Base-by-base conservation (phyloP, 148 eudicot genomes). In the Fagopyrum tataricum region DNA sequence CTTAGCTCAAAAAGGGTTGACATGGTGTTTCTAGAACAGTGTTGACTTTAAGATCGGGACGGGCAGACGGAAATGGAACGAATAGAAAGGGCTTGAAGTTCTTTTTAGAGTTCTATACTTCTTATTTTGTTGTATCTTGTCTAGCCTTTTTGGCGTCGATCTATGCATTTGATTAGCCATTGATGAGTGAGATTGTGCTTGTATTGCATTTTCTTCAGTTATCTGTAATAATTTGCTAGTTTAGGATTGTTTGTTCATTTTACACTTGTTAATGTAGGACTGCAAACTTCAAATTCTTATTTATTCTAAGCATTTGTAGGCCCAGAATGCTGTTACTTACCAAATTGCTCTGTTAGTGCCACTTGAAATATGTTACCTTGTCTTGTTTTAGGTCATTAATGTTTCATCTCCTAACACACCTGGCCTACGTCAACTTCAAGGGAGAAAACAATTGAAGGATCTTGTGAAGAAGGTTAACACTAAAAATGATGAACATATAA, bases 371-470 rank as follows among this genome's bases (percentile, higher is more conserved):
- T 7, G 37, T 64, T 43, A 42, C 7, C 56, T 31, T 20, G 43
- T 70, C 31, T 62, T 77, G 21, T 69, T 51, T 51, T 80, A 95
- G 97, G 99, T 95, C 21, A 86, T 95, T 78, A 95, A 95, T 76
- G 82, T 95, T 78, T 95, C 99, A 72, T 95, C 99, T 74, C 99
- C 99, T 13, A 95, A 95, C 83, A 95, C 99, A 55, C 99, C 99
- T 75, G 99, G 99, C 41, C 78, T 95, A 48, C 94, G 99, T 46
- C 99, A 95, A 74, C 97, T 95, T 76, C 99, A 95, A 79, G 99
- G 99, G 79, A 85, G 99, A 82, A 95, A 95, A 70, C 97, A 95
- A 76, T 82, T 95, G 73, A 95, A 95, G 81, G 99, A 95, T 84
- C 93, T 95, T 49, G 99, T 95, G 59, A 95, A 95, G 78, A 92